Percentiles rank a stretch among this genome's conserved stretches.
Conservation (phyloP, 371 early-diverging fungal species). For the Rhizopus microsporus region DNA sequence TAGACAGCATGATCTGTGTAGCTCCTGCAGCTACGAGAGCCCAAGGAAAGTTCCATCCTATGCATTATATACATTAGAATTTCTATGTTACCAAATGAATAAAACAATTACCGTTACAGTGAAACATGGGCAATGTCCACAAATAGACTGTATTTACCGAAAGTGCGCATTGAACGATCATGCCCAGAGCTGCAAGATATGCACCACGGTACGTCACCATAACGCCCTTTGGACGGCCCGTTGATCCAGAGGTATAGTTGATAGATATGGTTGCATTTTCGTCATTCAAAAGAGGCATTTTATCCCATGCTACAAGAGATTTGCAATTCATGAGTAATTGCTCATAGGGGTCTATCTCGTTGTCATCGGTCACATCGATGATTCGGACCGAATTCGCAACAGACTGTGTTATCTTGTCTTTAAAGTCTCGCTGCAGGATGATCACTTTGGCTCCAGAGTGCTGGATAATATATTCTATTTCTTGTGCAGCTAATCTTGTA, state of each 20-base stretch:
- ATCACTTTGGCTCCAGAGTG: constrained; percentile 58
- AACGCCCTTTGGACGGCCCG: constrained; percentile 66
- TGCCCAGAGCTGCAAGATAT: constrained; percentile 56
- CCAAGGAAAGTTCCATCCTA: constrained; percentile 70
- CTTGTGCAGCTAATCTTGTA: constrained; percentile 56
- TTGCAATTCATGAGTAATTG: constrained; percentile 31
- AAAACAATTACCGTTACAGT: constrained; percentile 52
- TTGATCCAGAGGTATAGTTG: constrained; percentile 68
- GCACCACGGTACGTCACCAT: constrained; percentile 47
- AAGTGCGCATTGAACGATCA: constrained; percentile 53
- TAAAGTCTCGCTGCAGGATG: constrained; percentile 58
- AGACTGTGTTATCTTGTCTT: constrained; percentile 1
- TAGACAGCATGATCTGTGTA: constrained; percentile 60
- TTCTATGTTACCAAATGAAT: background rate
- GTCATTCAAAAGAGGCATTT: constrained; percentile 47
- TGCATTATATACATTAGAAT: background rate
- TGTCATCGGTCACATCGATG: constrained; percentile 25
- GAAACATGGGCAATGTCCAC: constrained; percentile 71
- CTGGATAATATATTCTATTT: constrained; percentile 63
- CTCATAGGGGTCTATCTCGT: constrained; percentile 53
- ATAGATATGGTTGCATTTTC: constrained; percentile 61
- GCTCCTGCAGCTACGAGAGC: constrained; percentile 59
- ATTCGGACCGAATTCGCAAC: constrained; percentile 4
- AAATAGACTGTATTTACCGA: constrained; percentile 53
- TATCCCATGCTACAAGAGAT: constrained; percentile 39